phyloP scores from a whole-genome alignment of 306 rosid genomes.

The Castanospermum australe region DNA sequence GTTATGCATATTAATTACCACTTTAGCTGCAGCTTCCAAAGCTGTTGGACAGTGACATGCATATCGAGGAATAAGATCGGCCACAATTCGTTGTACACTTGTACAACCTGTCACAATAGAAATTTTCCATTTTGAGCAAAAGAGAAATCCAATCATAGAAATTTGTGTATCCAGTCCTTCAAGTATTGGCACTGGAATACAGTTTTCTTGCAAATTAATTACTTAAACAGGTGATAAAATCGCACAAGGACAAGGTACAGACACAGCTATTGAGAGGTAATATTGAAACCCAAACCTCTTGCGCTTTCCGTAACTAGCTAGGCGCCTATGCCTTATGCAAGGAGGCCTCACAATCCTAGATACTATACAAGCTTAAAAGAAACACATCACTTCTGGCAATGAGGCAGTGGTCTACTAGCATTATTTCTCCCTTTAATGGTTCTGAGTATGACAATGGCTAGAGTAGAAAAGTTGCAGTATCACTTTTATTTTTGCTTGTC shows the following conservation, averaged over 20 bases:
- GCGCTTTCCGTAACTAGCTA: not conserved
- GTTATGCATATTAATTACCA: slow-evolving; percentile 74
- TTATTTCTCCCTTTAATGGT: not conserved
- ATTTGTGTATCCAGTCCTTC: not conserved
- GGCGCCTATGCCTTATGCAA: not conserved
- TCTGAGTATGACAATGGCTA: not conserved
- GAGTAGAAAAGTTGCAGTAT: slow-evolving; percentile 3
- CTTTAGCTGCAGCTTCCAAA: slow-evolving; percentile 83
- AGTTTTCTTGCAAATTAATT: not conserved
- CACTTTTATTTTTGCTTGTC: not conserved
- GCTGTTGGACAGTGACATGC: slow-evolving; percentile 85
- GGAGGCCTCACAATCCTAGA: slow-evolving; percentile 11
- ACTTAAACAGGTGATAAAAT: slow-evolving; percentile 4
- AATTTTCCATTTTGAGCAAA: slow-evolving; percentile 28
- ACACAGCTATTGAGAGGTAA: not conserved
- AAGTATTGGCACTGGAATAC: slow-evolving; percentile 10
- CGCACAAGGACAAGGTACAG: not conserved
- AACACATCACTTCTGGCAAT: not conserved
- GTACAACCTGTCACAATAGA: slow-evolving; percentile 60
- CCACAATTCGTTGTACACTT: slow-evolving; percentile 84
- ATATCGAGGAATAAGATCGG: slow-evolving; percentile 85
- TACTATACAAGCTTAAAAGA: slow-evolving; percentile 14
- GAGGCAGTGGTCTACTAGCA: not conserved
- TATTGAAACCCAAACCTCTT: slow-evolving; percentile 17
- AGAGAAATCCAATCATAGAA: slow-evolving; percentile 21